Conservation (phyloP, 148 eudicot species). For the Diospyros kaki region DNA sequence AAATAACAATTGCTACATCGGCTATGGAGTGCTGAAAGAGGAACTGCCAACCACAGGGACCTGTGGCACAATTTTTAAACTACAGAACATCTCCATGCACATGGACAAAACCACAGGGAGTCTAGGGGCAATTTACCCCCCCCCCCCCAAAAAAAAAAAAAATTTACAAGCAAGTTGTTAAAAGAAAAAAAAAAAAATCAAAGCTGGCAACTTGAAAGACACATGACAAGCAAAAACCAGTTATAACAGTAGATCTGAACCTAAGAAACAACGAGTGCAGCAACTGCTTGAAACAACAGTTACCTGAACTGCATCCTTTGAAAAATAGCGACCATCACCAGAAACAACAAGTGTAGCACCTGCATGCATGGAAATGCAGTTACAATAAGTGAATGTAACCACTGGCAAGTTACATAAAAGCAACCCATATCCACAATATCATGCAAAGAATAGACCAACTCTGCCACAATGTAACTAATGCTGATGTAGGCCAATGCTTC, state of each 20-base stretch:
- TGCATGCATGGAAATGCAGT: constrained; percentile 26
- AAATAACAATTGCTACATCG: too few species aligned
- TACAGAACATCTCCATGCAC: too few species aligned
- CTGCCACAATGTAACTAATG: background rate
- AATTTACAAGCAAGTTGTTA: too few species aligned
- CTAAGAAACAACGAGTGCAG: background rate
- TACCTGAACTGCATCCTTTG: constrained; percentile 96
- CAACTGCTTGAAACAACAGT: background rate
- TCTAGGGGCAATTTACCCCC: too few species aligned
- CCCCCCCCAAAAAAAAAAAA: too few species aligned
- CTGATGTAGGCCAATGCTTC: background rate
- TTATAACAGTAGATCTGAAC: background rate
- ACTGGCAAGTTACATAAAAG: background rate
- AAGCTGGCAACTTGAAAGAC: background rate
- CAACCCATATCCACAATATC: background rate
- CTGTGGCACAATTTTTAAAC: too few species aligned
- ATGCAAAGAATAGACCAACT: too few species aligned
- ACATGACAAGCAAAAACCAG: background rate
- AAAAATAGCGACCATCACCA: constrained; percentile 98
- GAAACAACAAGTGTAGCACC: constrained; percentile 97
- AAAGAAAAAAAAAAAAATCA: background rate
- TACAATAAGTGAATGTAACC: constrained; percentile 2
- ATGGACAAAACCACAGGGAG: too few species aligned
- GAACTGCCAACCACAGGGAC: too few species aligned
- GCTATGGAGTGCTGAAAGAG: too few species aligned